phyloP scores from a whole-genome alignment of 2,329 filamentous ascomycete genomes.

The Scedosporium apiospermum region DNA sequence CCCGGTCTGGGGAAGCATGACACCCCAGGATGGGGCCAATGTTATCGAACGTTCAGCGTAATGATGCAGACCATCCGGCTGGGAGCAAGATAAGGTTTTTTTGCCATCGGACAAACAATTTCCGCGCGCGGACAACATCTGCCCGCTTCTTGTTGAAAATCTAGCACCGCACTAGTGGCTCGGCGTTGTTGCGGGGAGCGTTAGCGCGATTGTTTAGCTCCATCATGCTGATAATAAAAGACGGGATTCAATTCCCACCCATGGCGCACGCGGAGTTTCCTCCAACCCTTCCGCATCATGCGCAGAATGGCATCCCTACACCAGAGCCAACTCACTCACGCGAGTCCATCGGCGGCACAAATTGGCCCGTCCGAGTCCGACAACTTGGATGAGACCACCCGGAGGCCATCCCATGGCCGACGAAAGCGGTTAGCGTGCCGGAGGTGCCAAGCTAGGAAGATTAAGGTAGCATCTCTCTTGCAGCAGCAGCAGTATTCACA shows the following conservation, averaged over 20 bases:
- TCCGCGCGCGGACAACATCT: not conserved
- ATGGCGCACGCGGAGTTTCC: not conserved
- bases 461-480: constrained; percentile 13
- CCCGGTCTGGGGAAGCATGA: not conserved
- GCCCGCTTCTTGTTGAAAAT: not conserved
- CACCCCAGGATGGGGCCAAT: too few relatives aligned
- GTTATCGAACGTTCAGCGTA: too few relatives aligned
- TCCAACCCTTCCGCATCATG: not conserved
- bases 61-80: too few relatives aligned
- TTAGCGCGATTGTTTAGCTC: not conserved
- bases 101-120: not conserved
- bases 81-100: not conserved
- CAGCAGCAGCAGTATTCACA: not conserved
- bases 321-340: not conserved
- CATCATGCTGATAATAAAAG: not conserved
- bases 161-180: not conserved
- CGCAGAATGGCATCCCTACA: not conserved
- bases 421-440: constrained; percentile 20
- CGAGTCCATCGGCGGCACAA: too few relatives aligned
- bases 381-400: constrained; percentile 5
- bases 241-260: not conserved
- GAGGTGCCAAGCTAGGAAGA: constrained; percentile 39
- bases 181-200: not conserved
- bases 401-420: constrained; percentile 11
- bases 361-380: too few relatives aligned